Base-by-base conservation (phyloP, 2,329 filamentous ascomycete genomes). In the Lecanicillium sp. region DNA sequence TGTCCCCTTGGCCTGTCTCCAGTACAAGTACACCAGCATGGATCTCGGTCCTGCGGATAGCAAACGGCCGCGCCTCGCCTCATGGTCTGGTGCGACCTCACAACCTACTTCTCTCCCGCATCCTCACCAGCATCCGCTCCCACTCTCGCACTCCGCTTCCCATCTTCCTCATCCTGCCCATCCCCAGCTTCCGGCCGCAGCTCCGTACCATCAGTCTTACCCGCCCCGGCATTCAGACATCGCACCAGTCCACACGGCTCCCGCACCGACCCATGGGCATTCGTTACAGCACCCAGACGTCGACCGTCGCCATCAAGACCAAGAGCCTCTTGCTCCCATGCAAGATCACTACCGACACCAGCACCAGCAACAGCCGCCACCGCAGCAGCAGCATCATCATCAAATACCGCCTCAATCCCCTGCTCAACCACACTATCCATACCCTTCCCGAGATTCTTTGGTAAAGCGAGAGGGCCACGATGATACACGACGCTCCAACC, bases 291-390 rank as follows among this genome's bases (percentile, higher is more conserved):
- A 61, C 37, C 48, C 53, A 40, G 68, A 76, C 51, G 40, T 51
- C 47, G 71, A 77, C 50, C 72, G 72, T 56, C 71, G 72, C 48
- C 69, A 71, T 51, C 67, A 73, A 70, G 73, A 75, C 38, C 69
- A 65, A 57, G 73, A 75, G 48, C 61, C 64, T 40, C 73, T 68
- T 51, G 62, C 68, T 53, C 65, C 69, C 46, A 68, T 73, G 58
- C 73, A 73, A 57, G 72, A 77, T 52, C 69, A 65, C 37, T 67
- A 69, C 49, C n/a, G n/a, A n/a, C 57, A 53, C 25, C 56, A 56
- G 39, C 43, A 48, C 11, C 44, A 33, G 43, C 51, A 11, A 6
- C 22, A 6, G 22, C 22, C 22, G 48, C 47, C 45, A 13, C 43
- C 43, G 32, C 43, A 46, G 8, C 45, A 44, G 14, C 47, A 44